Conservation (phyloP, 2,329 filamentous ascomycete genomes). For the Rhinocladiella mackenziei region DNA sequence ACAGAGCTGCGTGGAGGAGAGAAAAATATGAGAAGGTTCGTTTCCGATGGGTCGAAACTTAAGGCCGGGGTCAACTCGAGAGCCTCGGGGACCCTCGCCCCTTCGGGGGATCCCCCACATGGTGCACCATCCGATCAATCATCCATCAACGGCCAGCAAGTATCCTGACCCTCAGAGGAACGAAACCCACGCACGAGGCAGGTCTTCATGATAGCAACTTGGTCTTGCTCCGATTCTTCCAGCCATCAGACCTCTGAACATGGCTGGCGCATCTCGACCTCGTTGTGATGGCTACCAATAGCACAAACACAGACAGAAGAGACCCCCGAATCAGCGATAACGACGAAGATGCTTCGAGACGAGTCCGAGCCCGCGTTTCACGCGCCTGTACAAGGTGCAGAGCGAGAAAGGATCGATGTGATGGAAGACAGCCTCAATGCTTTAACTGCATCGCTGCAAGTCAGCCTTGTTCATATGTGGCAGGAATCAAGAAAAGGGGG, state of each 20-base stretch:
- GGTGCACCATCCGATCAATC: too few relatives aligned
- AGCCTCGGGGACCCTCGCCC: too few relatives aligned
- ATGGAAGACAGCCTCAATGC: conserved; percentile 42
- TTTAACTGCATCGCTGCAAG: conserved; percentile 41
- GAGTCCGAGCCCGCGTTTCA: conserved; percentile 44
- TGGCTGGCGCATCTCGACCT: conserved; percentile 10
- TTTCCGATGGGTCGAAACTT: too few relatives aligned
- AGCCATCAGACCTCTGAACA: conserved; percentile 5
- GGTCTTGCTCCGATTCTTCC: background rate
- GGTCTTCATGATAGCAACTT: background rate
- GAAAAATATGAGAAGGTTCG: too few relatives aligned
- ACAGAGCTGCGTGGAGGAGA: too few relatives aligned
- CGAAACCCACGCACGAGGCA: conserved; percentile 3
- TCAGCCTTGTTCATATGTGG: conserved; percentile 43
- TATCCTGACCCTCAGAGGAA: too few relatives aligned
- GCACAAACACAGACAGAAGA: conserved; percentile 6
- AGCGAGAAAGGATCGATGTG: conserved; percentile 39
- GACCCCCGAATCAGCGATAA: conserved; percentile 35
- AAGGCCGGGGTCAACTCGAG: too few relatives aligned
- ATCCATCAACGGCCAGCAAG: too few relatives aligned
- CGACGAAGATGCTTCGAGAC: conserved; percentile 38
- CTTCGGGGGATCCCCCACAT: too few relatives aligned
- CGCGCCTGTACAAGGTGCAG: conserved; percentile 46
- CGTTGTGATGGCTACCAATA: conserved; percentile 20
- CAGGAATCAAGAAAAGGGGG: conserved; percentile 44